Evolutionary conservation across 2,329 filamentous ascomycete species (phyloP).

Genomic region (Colletotrichum lentis): DNA sequence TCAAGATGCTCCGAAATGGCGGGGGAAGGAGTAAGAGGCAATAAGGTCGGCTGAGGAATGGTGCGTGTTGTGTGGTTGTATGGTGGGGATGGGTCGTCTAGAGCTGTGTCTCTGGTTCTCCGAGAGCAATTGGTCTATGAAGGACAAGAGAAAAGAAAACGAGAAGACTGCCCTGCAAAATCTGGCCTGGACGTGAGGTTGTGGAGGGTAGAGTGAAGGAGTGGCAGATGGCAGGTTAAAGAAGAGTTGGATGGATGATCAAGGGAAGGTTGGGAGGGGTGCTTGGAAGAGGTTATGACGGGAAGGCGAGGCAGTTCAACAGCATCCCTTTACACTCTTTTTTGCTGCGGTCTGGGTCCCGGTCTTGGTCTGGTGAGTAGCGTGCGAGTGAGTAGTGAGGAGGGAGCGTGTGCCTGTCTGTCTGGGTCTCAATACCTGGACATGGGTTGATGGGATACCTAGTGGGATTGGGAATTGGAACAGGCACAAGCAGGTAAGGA

Average conservation of each 20-base stretch:
- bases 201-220: constrained; percentile 10
- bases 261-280: constrained; percentile 33
- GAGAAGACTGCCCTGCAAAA: constrained; percentile 36
- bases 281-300: constrained; percentile 29
- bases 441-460: constrained; percentile 30
- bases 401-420: not conserved
- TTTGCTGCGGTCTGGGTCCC: constrained; percentile 31
- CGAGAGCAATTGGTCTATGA: constrained; percentile 37
- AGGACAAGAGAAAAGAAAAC: constrained; percentile 37
- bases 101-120: constrained; percentile 30
- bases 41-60: not conserved
- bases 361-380: constrained; percentile 23
- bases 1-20: constrained; percentile 32
- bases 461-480: constrained; percentile 32
- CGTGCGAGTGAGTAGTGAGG: constrained; percentile 12
- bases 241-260: constrained; percentile 29
- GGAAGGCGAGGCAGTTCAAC: constrained; percentile 34
- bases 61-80: not conserved
- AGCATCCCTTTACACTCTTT: constrained; percentile 35
- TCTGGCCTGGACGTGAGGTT: constrained; percentile 32
- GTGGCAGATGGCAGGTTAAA: constrained; percentile 38
- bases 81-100: constrained; percentile 16
- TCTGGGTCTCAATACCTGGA: constrained; percentile 29
- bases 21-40: constrained; percentile 6
- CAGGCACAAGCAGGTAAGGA: not conserved